Base-by-base conservation (phyloP, 805 yeast genomes). In the Sugiyamaella americana region DNA sequence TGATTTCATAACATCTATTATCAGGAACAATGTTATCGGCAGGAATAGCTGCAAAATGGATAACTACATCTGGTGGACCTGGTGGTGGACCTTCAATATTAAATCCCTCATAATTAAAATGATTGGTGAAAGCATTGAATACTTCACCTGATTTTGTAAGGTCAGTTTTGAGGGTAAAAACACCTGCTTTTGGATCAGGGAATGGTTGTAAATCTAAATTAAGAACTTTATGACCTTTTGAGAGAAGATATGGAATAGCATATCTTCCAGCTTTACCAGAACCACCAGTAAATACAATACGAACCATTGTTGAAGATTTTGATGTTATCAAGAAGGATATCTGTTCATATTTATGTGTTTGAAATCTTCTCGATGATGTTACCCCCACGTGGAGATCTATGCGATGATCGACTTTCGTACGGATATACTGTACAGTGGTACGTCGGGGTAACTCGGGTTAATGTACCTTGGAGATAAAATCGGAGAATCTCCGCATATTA, bases 11-110 rank as follows among this genome's bases (percentile, higher is more conserved):
- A 44, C 51, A 48, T 17, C 37, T 29, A 30, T 48, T 48, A 40
- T 48, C 51, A 11, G 51, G 48, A 30, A 43, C 46, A 4, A 39
- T 36, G 34, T 39, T 37, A 17, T 17, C 22, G 10, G 47, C 43
- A 23, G 51, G 51, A 22, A 48, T 38, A 2, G 51, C 51, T 13
- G 51, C 51, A 48, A 48, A 48, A 34, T 48, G 51, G 35, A 48
- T 44, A 11, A 48, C 48, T 2, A 34, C 51, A 44, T 48, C 51
- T 8, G 51, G 51, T 10, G 51, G 47, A 2, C 47, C 42, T 16
- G 51, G 38, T n/a, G 48, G 48, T 16, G 43, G 37, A 2, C 35
- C 40, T 18, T 40, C 51, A 30, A 29, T 38, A 20, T 20, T 20
- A 37, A 43, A 48, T 3, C 48, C 51, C 5, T 17, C 29, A 40